Percentiles rank a stretch among this genome's conserved stretches.
Evolutionary conservation across 306 rosid genomes (phyloP).

Genomic region (Begonia masoniana): DNA sequence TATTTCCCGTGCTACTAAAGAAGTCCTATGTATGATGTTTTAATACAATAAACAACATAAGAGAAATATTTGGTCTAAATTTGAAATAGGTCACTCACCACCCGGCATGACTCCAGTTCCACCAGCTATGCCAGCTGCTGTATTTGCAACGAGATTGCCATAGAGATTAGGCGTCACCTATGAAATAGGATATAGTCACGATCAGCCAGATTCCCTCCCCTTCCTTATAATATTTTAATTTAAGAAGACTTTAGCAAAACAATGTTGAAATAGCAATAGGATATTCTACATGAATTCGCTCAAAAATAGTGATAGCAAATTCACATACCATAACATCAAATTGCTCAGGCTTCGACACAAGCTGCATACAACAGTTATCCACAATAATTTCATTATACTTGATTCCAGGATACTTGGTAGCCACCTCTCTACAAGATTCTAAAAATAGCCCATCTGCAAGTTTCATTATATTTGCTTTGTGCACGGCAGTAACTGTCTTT

Average conservation of each 20-base stretch:
- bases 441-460: slow-evolving; percentile 81
- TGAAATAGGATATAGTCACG: slow-evolving; percentile 14
- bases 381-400: slow-evolving; percentile 66
- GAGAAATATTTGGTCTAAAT: neutral
- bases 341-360: slow-evolving; percentile 82
- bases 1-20: too few relatives aligned
- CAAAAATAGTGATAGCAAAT: too few relatives aligned
- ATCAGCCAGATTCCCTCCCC: slow-evolving; percentile 10
- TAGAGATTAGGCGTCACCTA: slow-evolving; percentile 97
- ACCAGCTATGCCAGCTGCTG: slow-evolving; percentile 97
- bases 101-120: slow-evolving; percentile 99
- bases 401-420: slow-evolving; percentile 52
- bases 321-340: slow-evolving; percentile 84
- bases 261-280: too few relatives aligned
- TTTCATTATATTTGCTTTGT: slow-evolving; percentile 94
- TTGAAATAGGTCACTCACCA: slow-evolving; percentile 33
- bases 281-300: too few relatives aligned
- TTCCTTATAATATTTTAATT: neutral
- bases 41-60: too few relatives aligned
- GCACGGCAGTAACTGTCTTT: slow-evolving; percentile 93
- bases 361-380: slow-evolving; percentile 95
- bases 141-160: slow-evolving; percentile 92
- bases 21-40: too few relatives aligned
- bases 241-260: too few relatives aligned
- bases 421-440: slow-evolving; percentile 84